Percentiles rank a stretch among this genome's conserved stretches.
Conservation (phyloP, 2,329 filamentous ascomycete species). For the Penicillium sp. region DNA sequence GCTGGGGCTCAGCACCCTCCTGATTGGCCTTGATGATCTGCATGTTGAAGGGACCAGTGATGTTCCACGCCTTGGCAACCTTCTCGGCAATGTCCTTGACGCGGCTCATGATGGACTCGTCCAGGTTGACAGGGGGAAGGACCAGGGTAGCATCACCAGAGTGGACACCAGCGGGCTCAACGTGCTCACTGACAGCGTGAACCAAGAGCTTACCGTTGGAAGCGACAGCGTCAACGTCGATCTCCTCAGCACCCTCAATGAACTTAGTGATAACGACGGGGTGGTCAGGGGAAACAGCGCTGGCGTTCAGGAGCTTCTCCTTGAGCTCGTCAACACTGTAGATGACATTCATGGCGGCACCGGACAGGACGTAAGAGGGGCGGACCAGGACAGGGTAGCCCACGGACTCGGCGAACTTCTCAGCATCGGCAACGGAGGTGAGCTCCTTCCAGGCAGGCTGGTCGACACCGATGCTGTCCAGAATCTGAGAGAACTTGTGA, state of each 20-base stretch:
- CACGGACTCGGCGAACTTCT: constrained; percentile 80
- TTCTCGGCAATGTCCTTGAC: constrained; percentile 95
- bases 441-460: constrained; percentile 98
- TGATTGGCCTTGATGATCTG: constrained; percentile 94
- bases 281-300: constrained; percentile 90
- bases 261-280: constrained; percentile 98
- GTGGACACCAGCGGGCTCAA: constrained; percentile 97
- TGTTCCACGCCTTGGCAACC: constrained; percentile 95
- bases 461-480: constrained; percentile 95
- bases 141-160: constrained; percentile 96
- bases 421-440: constrained; percentile 84
- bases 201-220: constrained; percentile 83
- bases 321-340: constrained; percentile 84
- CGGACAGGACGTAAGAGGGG: constrained; percentile 92
- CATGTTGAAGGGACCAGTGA: constrained; percentile 99
- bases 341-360: constrained; percentile 98
- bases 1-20: constrained; percentile 71
- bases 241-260: constrained; percentile 94
- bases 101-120: constrained; percentile 75
- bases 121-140: constrained; percentile 80
- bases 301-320: constrained; percentile 90
- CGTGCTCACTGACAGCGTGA: constrained; percentile 92
- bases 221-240: constrained; percentile 92
- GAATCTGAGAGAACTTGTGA: constrained; percentile 96
- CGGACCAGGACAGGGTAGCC: constrained; percentile 94